A percentile compares a stretch with the other conserved stretches of the same genome.
Conservation (phyloP, 305 asterid genomes). For the Fraxinus sp. region DNA sequence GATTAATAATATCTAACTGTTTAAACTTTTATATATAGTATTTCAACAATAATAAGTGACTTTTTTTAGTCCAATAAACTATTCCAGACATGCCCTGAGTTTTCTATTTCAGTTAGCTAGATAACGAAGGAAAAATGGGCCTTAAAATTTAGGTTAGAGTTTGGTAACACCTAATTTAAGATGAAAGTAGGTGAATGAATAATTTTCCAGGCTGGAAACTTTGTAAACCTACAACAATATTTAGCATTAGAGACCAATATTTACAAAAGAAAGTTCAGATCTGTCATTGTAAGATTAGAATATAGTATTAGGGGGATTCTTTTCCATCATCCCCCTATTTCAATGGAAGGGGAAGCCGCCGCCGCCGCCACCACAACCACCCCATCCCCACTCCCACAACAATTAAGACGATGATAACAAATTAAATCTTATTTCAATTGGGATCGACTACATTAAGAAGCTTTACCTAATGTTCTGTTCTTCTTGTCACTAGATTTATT, state of each 20-base stretch:
- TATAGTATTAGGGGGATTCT: constrained; percentile 20
- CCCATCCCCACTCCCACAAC: background rate
- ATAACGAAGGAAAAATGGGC: background rate
- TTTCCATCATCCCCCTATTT: background rate
- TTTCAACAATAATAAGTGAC: background rate
- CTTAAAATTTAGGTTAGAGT: constrained; percentile 10
- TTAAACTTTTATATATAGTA: no score
- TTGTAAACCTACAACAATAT: constrained; percentile 4
- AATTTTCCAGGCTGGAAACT: constrained; percentile 33
- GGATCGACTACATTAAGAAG: background rate
- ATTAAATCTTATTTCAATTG: background rate
- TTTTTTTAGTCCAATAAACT: background rate
- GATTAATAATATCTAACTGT: background rate
- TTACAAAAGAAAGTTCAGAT: constrained; percentile 27
- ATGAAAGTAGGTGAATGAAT: constrained; percentile 5
- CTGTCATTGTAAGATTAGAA: constrained; percentile 18
- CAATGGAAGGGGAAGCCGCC: background rate
- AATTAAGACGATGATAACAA: background rate
- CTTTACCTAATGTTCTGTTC: background rate
- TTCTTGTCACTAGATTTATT: background rate
- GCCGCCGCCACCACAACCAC: background rate
- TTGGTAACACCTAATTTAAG: constrained; percentile 24
- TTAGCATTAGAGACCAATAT: constrained; percentile 5
- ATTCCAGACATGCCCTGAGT: background rate
- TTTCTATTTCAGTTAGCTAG: background rate